Evolutionary conservation across 176 grass and related monocot genomes (phyloP), one percentile per base, ranked within the genome.

Genomic region (Juncus inflexus): DNA sequence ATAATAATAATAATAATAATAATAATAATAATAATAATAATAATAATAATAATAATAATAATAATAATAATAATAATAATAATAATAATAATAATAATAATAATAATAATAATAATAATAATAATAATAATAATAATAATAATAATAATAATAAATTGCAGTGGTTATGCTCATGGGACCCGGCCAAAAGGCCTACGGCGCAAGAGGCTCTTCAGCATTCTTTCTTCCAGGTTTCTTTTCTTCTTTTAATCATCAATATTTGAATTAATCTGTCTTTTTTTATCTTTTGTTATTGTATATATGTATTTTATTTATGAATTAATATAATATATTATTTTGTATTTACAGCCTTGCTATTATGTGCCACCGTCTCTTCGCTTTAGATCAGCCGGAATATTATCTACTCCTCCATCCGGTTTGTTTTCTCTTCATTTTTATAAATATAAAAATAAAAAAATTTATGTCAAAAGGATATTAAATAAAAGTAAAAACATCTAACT

Each of bases 101-200:
- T 28, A 28, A 28, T 28, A 15, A 47, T 50, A 4, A 63, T 3
- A 15, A 40, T 57, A 57, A 16, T 58, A 28, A 71, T 40, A 19
- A 42, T 59, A 15, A 35, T 37, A 40, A 47, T 55, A 15, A 3
- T 39, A 15, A 47, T 50, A 4, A 63, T 3, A 15, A 40, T 57
- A 57, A 16, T 58, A 28, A 71, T 40, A 19, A 28, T 28, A 71
- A 58, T 62, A 52, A 63, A 15, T 5, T 7, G 12, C 64, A 99
- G 89, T 70, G 74, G 60, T 88, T 99, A 82, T 99, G 95, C 78
- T 94, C 78, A 58, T 99, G 95, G 95, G 83, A 99, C 40, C 80
- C 94, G 9, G 67, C 49, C 42, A 84, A 58, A 84, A 86, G 94
- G 42, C 94, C 94, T 67, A 99, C 80, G 36, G 83, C 94, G 65